These are phyloP conservation scores for Neurospora sp. DNA, from an alignment of 495 filamentous ascomycete species.

Conservation along the genomic window DNA sequence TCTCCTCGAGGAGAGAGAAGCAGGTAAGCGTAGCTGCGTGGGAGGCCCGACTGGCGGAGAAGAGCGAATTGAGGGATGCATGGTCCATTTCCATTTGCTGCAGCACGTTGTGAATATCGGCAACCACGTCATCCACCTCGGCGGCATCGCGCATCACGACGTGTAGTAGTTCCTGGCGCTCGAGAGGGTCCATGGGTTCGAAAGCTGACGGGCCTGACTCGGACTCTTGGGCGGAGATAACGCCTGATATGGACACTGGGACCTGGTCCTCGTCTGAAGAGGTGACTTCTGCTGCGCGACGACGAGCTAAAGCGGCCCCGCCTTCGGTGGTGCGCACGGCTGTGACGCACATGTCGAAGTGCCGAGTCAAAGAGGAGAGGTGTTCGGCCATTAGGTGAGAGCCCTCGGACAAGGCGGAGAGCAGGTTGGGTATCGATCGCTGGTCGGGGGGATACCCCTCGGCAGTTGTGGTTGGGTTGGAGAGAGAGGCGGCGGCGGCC, in stretches of 20 bases:
- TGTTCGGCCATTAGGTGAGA: constrained; percentile 76
- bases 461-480: constrained; percentile 27
- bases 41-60: constrained; percentile 34
- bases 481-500: constrained; percentile 20
- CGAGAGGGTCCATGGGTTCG: constrained; percentile 62
- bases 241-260: constrained; percentile 46
- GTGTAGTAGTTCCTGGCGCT: constrained; percentile 71
- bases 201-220: constrained; percentile 40
- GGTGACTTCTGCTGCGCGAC: constrained; percentile 43
- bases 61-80: constrained; percentile 28
- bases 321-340: constrained; percentile 91
- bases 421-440: constrained; percentile 38
- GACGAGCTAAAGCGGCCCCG: constrained; percentile 59
- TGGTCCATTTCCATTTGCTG: constrained; percentile 66
- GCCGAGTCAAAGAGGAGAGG: constrained; percentile 71
- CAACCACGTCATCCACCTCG: constrained; percentile 82
- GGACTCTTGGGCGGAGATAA: constrained; percentile 47
- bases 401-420: constrained; percentile 63
- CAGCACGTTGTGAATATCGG: constrained; percentile 68
- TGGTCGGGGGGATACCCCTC: constrained; percentile 39
- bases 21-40: constrained; percentile 41
- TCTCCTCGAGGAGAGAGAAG: constrained; percentile 55
- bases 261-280: constrained; percentile 38
- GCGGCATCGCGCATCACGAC: constrained; percentile 75
- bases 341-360: constrained; percentile 90